phyloP scores from a whole-genome alignment of 768 basidiomycete genomes.

The Hygrocybe punicea region DNA sequence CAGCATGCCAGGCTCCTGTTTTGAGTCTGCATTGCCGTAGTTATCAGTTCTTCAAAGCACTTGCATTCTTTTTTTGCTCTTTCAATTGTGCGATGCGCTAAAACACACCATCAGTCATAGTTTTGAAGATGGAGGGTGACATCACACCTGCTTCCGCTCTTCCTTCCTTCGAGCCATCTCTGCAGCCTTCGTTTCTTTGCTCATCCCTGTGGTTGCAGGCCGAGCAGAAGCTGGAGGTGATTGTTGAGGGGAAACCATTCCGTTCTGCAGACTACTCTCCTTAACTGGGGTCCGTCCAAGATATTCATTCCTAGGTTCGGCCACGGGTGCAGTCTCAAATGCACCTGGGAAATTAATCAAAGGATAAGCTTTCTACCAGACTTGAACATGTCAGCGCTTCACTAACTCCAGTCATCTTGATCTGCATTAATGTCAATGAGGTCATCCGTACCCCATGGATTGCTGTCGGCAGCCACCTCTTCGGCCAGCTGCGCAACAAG shows the following conservation, averaged over 20 bases:
- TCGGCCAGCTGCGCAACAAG: constrained; percentile 58
- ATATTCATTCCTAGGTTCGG: constrained; percentile 11
- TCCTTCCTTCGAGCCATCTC: constrained; percentile 91
- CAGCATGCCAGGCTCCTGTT: too few relatives aligned
- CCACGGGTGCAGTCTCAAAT: constrained; percentile 61
- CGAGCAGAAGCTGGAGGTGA: constrained; percentile 17
- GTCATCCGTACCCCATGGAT: constrained; percentile 73
- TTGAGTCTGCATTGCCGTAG: too few relatives aligned
- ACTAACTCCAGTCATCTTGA: constrained; percentile 90
- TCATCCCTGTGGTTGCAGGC: constrained; percentile 47
- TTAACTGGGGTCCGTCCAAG: neutral
- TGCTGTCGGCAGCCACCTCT: constrained; percentile 49
- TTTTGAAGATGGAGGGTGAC: neutral
- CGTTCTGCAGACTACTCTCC: neutral
- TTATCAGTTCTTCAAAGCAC: constrained; percentile 15
- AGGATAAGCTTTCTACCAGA: constrained; percentile 4
- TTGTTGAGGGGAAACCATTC: neutral
- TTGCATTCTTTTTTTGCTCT: constrained; percentile 67
- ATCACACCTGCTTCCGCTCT: constrained; percentile 79
- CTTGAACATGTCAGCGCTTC: constrained; percentile 18
- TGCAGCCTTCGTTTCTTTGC: constrained; percentile 90
- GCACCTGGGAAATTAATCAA: constrained; percentile 45
- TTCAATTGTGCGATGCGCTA: constrained; percentile 78
- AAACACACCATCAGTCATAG: neutral
- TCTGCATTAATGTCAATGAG: constrained; percentile 93